Evolutionary conservation across 2,329 filamentous ascomycete genomes (phyloP), one percentile per base, ranked within the genome.

Genomic region (Nigrograna mackinnonii): DNA sequence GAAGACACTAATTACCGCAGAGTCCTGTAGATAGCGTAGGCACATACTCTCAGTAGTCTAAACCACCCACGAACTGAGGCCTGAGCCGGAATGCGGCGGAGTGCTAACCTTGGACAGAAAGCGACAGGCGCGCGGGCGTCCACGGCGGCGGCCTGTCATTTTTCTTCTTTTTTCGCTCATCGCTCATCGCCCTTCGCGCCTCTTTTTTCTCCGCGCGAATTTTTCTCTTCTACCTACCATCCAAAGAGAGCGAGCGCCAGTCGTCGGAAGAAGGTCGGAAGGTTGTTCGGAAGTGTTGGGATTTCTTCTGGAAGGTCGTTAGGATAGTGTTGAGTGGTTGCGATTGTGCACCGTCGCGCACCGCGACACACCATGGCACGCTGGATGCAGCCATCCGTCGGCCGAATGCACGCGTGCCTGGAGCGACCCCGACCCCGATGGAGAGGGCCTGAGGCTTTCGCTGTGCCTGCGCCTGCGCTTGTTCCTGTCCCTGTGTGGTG

Each of bases 101-200:
- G 36, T 16, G 44, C 40, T 43, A 47, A 33, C 20, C 14, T 36
- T 31, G 17, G 31, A 36, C 34, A 3, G 17, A 35, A 3, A n/a
- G n/a, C n/a, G 43, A 35, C 35, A 42, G 43, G 32, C 43, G 43
- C 43, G 38, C 34, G 38, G 34, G 43, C 38, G 34, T 16, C 6
- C 28, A 18, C n/a, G 30, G 24, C 24, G 24, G 9, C 24, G 24
- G 9, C 24, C n/a, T n/a, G n/a, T n/a, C n/a, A n/a, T n/a, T n/a
- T n/a, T n/a, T n/a, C n/a, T n/a, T n/a, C n/a, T n/a, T n/a, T n/a
- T n/a, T n/a, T n/a, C n/a, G n/a, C n/a, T n/a, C n/a, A n/a, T n/a
- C n/a, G n/a, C n/a, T n/a, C n/a, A n/a, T n/a, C n/a, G n/a, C n/a
- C n/a, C n/a, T n/a, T n/a, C n/a, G n/a, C n/a, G 14, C 31, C 6